Base-by-base conservation (phyloP, 83 land plant genomes). In the Picea engelmannii region DNA sequence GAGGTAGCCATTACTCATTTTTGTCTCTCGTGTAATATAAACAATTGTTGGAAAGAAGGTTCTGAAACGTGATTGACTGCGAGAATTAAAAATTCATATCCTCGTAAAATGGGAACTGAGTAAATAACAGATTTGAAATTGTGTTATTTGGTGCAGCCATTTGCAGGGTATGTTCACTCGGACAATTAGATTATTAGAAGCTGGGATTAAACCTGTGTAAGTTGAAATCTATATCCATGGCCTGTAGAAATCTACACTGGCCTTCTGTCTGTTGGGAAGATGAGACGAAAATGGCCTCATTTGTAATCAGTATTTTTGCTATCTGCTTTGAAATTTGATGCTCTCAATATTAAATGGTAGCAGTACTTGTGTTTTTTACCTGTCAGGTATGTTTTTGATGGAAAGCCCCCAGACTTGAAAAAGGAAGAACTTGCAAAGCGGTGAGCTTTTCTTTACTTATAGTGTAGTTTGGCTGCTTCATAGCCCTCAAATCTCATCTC, bases 171-270 rank as follows among this genome's bases (percentile, higher is more conserved):
- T 97, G 99, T 97, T 97, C 68, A 82, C 77, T 21, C 67, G 98
- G 62, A 95, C 96, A 16, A 90, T 95, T 75, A 88, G 99, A 65
- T 88, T 97, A 82, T 85, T 97, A 63, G 96, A 95, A 83, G 92
- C 96, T 65, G 99, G 98, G 73, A 85, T 97, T 23, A 97, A 91
- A 86, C 98, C 98, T 18, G 88, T 90, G 98, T 96, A 95, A 84
- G 81, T 63, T 23, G 24, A 40, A 25, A 18, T 47, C 82, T 59
- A 63, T 71, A 12, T 40, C 6, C 3, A 17, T 42, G 24, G 2
- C 55, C 4, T 71, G n/a, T 40, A 71, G 42, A 44, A 40, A 40
- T 42, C 52, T 18, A 71, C 4, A 42, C 18, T 10, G n/a, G 9
- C 5, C 24, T 20, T 71, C 13, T 71, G 24, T 31, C 12, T 18